Percentiles rank a stretch among this genome's conserved stretches.
These are phyloP conservation scores for Viridothelium virens DNA, from an alignment of 495 filamentous ascomycete genomes.

Conservation along the genomic window DNA sequence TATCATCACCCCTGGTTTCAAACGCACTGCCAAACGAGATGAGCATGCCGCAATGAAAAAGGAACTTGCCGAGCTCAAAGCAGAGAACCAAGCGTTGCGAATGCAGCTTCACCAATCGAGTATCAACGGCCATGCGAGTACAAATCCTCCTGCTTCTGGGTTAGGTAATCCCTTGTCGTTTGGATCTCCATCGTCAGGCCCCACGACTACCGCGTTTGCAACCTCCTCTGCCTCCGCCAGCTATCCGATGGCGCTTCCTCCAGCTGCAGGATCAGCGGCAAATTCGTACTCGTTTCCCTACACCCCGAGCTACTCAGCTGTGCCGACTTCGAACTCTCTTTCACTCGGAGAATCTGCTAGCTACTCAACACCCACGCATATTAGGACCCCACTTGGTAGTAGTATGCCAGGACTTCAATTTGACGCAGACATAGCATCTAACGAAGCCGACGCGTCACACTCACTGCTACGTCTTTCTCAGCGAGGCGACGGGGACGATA, in stretches of 20 bases:
- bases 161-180: conserved; percentile 17
- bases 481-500: not conserved
- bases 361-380: not conserved
- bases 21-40: conserved; percentile 81
- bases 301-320: not conserved
- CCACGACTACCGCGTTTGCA: conserved; percentile 21
- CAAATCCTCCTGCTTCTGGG: conserved; percentile 13
- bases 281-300: not conserved
- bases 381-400: not conserved
- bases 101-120: not conserved
- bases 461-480: conserved; percentile 4
- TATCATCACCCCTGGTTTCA: conserved; percentile 91
- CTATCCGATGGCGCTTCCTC: not conserved
- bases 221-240: conserved; percentile 16
- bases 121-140: conserved; percentile 11
- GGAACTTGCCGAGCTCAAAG: conserved; percentile 50
- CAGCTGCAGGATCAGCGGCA: not conserved
- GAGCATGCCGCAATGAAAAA: conserved; percentile 87
- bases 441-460: conserved; percentile 4
- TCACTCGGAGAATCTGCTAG: not conserved
- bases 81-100: conserved; percentile 37
- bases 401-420: not conserved
- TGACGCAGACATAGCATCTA: not conserved
- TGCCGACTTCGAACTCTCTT: not conserved
- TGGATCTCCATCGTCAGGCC: conserved; percentile 20